phyloP scores from a whole-genome alignment of 176 grass and related monocot genomes.

The Alloteropsis semialata region DNA sequence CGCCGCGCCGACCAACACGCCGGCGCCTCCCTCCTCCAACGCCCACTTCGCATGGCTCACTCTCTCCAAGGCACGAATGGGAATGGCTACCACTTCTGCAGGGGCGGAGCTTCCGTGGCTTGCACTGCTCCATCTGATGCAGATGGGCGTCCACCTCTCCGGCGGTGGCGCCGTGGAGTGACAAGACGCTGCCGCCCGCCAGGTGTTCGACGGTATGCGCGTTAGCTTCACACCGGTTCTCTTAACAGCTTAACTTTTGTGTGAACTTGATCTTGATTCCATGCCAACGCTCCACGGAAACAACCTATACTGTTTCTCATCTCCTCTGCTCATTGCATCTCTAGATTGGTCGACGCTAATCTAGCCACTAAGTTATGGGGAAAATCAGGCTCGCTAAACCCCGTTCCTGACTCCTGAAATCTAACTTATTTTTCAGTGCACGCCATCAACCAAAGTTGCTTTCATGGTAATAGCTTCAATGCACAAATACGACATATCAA shows the following conservation, averaged over 20 bases:
- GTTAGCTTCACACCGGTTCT: not conserved
- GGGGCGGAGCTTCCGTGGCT: not conserved
- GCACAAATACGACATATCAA: not conserved
- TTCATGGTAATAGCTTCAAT: not conserved
- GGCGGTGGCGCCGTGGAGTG: not conserved
- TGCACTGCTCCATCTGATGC: not conserved
- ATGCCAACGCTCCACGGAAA: no score
- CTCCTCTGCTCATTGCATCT: not conserved
- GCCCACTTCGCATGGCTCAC: not conserved
- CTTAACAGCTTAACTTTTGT: no score
- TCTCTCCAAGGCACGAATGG: not conserved
- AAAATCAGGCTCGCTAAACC: not conserved
- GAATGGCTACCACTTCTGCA: not conserved
- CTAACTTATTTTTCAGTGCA: not conserved
- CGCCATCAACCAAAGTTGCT: not conserved
- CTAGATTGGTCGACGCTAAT: not conserved
- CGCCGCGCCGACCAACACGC: no score
- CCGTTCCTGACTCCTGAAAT: not conserved
- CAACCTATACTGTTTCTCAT: not conserved
- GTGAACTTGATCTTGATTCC: no score
- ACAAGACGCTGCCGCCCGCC: not conserved
- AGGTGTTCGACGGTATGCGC: not conserved
- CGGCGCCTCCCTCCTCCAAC: no score
- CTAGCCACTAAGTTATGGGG: not conserved
- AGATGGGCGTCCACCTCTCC: no score